phyloP scores from a whole-genome alignment of 768 basidiomycete species.

The Tylopilus rubrobrunneus region DNA sequence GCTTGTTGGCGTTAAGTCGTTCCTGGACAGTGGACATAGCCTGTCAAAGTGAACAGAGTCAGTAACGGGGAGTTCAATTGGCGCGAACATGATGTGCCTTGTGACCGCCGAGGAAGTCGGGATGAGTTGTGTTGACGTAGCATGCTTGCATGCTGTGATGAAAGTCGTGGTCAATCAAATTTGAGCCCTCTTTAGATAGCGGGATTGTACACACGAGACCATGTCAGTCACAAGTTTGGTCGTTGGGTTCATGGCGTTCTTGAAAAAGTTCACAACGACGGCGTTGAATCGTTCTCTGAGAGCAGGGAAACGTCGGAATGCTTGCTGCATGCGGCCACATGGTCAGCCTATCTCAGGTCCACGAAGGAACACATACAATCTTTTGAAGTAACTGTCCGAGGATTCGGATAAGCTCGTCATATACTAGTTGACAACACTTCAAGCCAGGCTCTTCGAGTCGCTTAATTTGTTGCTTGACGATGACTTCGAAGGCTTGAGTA shows the following conservation, averaged over 20 bases:
- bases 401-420: constrained; percentile 96
- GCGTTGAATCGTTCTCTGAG: constrained; percentile 94
- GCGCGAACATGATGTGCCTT: constrained; percentile 43
- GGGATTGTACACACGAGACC: constrained; percentile 63
- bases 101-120: constrained; percentile 96
- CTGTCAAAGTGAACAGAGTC: constrained; percentile 33
- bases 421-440: constrained; percentile 94
- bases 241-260: constrained; percentile 88
- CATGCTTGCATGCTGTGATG: constrained; percentile 90
- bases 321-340: constrained; percentile 53
- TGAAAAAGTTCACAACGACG: constrained; percentile 97
- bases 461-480: constrained; percentile 99
- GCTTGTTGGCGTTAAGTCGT: constrained; percentile 77
- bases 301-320: constrained; percentile 96
- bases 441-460: constrained; percentile 90
- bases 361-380: constrained; percentile 55
- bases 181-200: not conserved
- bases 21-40: constrained; percentile 88
- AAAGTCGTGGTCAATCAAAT: constrained; percentile 1
- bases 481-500: constrained; percentile 95
- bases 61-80: not conserved
- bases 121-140: constrained; percentile 98
- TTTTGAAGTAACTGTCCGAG: constrained; percentile 86
- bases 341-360: not conserved
- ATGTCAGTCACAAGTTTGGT: constrained; percentile 92